A percentile compares a stretch with the other conserved stretches of the same genome.
Conservation (phyloP, 2,329 filamentous ascomycete genomes). For the Colletotrichum incanum region DNA sequence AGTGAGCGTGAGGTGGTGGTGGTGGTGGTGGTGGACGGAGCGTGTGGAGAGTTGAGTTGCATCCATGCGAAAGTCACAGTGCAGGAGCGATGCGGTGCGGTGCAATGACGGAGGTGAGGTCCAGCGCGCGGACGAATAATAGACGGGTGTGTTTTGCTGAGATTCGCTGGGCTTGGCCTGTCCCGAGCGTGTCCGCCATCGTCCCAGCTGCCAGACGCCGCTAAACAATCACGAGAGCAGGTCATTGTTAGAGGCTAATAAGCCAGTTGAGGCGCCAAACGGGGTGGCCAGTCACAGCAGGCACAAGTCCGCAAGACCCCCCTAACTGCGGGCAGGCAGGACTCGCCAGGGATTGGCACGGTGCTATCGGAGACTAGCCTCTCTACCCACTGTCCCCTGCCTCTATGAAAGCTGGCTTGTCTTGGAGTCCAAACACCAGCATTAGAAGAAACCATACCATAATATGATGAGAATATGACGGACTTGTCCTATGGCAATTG, state of each 20-base stretch:
- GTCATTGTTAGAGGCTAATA: conserved; percentile 39
- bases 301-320: neutral
- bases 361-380: conserved; percentile 25
- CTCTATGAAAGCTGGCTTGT: neutral
- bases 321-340: conserved; percentile 28
- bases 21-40: conserved; percentile 6
- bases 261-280: conserved; percentile 39
- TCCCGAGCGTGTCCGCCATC: conserved; percentile 38
- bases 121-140: conserved; percentile 34
- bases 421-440: conserved; percentile 8
- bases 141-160: conserved; percentile 28
- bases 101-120: conserved; percentile 31
- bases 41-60: conserved; percentile 27
- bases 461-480: neutral
- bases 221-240: conserved; percentile 43
- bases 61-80: conserved; percentile 30
- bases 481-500: neutral
- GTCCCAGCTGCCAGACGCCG: conserved; percentile 25
- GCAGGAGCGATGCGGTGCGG: conserved; percentile 3
- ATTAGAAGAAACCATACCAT: neutral
- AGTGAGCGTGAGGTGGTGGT: neutral
- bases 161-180: conserved; percentile 29
- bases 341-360: conserved; percentile 27
- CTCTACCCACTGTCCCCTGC: conserved; percentile 13
- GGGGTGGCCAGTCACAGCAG: conserved; percentile 30